Base-by-base conservation (phyloP, 352 stramenopile genomes). In the Phytophthora niederhauseri region DNA sequence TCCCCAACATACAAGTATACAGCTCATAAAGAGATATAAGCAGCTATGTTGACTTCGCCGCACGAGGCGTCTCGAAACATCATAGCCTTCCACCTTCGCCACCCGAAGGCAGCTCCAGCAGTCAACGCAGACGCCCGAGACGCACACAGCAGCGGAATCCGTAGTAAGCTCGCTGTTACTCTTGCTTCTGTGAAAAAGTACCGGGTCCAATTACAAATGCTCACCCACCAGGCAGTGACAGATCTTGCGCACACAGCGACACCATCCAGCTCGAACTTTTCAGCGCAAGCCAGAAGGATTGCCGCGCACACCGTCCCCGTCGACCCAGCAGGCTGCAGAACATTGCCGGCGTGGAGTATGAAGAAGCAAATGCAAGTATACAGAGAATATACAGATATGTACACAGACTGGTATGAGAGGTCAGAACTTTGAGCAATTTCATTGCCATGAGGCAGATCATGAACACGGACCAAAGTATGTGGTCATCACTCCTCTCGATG, bases 391-490 rank as follows among this genome's bases (percentile, higher is more conserved):
- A 49, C 22, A 22, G 4, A 69, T 50, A 49, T 43, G 3, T 28
- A 79, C 48, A 34, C 26, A 77, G 19, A 68, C 38, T 50, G 17
- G 41, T 45, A 53, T 20, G 60, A 76, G 71, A 87, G 84, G 84
- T 95, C 85, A 93, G 84, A 72, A 87, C 88, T 94, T 95, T 95
- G 88, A 76, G 74, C 72, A 64, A 94, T 89, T 93, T 95, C 88
- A 95, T 95, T 89, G 86, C 85, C 84, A 95, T 94, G 63, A 95
- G 84, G 85, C 86, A 87, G 66, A 95, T 95, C 88, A 92, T 90
- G 72, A 95, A 95, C 88, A 95, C 88, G 88, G 88, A 95, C 88
- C 88, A 95, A 95, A 94, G 88, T 94, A 94, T 87, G 61, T 85
- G 76, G 82, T 93, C 86, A 87, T 95, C 88, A 91, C 68, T 77